phyloP scores from a whole-genome alignment of 768 basidiomycete species.

The Boletus rex-veris region DNA sequence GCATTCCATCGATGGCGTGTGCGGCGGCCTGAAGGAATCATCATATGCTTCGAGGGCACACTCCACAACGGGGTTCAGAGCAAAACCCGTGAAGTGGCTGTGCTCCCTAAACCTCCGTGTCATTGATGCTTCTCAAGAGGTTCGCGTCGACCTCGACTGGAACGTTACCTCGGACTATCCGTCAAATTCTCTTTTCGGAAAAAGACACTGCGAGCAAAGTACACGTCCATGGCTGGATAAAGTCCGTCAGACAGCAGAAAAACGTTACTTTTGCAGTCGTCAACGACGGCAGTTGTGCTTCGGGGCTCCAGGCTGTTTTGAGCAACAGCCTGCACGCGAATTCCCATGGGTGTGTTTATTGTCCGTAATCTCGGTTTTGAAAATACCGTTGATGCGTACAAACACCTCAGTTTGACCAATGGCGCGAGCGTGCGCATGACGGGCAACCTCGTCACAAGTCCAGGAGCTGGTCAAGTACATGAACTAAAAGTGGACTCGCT shows the following conservation, averaged over 20 bases:
- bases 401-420: constrained; percentile 41
- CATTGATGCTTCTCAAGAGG: constrained; percentile 26
- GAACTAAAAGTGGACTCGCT: constrained; percentile 51
- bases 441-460: constrained; percentile 46
- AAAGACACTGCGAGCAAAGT: constrained; percentile 17
- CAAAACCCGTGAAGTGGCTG: constrained; percentile 21
- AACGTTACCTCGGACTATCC: constrained; percentile 31
- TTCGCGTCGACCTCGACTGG: constrained; percentile 28
- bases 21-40: no score
- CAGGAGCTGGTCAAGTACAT: constrained; percentile 46
- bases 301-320: constrained; percentile 80
- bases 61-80: no score
- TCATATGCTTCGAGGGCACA: no score
- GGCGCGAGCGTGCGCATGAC: constrained; percentile 52
- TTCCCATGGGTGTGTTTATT: constrained; percentile 17
- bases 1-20: no score
- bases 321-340: constrained; percentile 22
- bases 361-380: neutral
- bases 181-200: constrained; percentile 35
- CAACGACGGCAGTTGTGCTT: constrained; percentile 71
- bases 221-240: constrained; percentile 77
- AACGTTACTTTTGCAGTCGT: constrained; percentile 81
- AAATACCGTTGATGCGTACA: constrained; percentile 3
- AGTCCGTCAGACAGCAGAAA: constrained; percentile 83
- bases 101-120: constrained; percentile 4